Conservation (phyloP, 1,284 basidiomycete genomes). For the Exobasidium cylindrosporum region DNA sequence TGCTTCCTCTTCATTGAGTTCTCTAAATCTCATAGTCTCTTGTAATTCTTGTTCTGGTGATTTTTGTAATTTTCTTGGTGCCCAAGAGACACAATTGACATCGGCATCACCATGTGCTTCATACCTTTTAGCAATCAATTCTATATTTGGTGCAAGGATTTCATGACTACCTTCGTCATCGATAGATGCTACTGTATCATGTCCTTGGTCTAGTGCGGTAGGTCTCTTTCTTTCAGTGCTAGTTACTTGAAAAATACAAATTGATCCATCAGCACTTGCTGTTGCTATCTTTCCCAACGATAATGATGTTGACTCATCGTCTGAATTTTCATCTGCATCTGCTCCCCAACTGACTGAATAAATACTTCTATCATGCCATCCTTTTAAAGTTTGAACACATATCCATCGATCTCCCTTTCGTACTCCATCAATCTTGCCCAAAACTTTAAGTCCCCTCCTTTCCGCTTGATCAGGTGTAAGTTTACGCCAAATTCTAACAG, state of each 20-base stretch:
- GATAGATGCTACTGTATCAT: neutral
- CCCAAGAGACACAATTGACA: conserved; percentile 76
- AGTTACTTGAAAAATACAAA: conserved; percentile 69
- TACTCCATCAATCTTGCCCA: conserved; percentile 39
- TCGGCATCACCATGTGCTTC: conserved; percentile 71
- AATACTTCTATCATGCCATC: conserved; percentile 67
- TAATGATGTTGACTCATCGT: conserved; percentile 34
- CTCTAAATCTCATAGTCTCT: neutral
- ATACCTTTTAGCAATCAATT: conserved; percentile 51
- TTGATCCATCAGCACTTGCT: conserved; percentile 72
- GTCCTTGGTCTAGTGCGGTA: neutral
- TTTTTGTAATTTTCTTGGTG: conserved; percentile 49
- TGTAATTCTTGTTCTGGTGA: conserved; percentile 1
- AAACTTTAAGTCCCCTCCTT: conserved; percentile 37
- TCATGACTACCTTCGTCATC: neutral
- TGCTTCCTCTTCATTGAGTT: neutral
- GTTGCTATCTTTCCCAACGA: conserved; percentile 70
- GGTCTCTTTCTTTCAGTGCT: neutral
- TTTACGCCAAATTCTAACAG: conserved; percentile 62
- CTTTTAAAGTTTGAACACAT: conserved; percentile 46
- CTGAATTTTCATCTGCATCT: conserved; percentile 6
- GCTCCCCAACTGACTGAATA: conserved; percentile 73
- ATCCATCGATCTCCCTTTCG: conserved; percentile 56
- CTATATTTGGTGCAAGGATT: conserved; percentile 23
- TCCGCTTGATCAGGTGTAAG: conserved; percentile 47